phyloP scores from a whole-genome alignment of 2,329 filamentous ascomycete species.

The Aspergillus sp. region DNA sequence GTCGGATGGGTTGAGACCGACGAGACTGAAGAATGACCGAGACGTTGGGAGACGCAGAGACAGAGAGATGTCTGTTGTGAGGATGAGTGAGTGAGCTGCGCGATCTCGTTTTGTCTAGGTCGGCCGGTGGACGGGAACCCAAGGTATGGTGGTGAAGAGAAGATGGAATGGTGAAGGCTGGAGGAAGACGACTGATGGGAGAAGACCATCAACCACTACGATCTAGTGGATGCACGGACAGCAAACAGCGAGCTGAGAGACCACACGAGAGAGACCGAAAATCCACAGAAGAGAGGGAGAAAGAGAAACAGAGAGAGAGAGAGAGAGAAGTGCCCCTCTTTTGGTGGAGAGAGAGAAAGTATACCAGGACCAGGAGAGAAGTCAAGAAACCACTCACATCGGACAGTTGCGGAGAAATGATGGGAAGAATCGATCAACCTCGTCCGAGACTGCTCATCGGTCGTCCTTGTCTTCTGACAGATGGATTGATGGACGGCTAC shows the following conservation, averaged over 20 bases:
- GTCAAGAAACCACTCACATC: too few relatives aligned
- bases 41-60: too few relatives aligned
- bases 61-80: too few relatives aligned
- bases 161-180: slow-evolving; percentile 1
- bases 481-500: slow-evolving; percentile 6
- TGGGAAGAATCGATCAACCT: not conserved
- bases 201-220: slow-evolving; percentile 6
- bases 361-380: too few relatives aligned
- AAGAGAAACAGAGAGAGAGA: not conserved
- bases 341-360: too few relatives aligned
- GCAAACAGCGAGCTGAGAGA: slow-evolving; percentile 3
- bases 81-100: not conserved
- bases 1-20: slow-evolving; percentile 16
- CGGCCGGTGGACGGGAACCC: not conserved
- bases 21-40: slow-evolving; percentile 7
- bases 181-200: slow-evolving; percentile 4
- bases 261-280: too few relatives aligned
- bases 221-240: slow-evolving; percentile 5
- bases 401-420: not conserved
- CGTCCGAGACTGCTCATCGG: too few relatives aligned
- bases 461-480: slow-evolving; percentile 7
- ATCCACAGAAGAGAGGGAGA: not conserved
- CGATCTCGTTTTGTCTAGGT: not conserved
- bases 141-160: not conserved
- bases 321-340: too few relatives aligned